Base-by-base conservation (phyloP, 1,284 basidiomycete genomes). In the Fomitopsis betulina region DNA sequence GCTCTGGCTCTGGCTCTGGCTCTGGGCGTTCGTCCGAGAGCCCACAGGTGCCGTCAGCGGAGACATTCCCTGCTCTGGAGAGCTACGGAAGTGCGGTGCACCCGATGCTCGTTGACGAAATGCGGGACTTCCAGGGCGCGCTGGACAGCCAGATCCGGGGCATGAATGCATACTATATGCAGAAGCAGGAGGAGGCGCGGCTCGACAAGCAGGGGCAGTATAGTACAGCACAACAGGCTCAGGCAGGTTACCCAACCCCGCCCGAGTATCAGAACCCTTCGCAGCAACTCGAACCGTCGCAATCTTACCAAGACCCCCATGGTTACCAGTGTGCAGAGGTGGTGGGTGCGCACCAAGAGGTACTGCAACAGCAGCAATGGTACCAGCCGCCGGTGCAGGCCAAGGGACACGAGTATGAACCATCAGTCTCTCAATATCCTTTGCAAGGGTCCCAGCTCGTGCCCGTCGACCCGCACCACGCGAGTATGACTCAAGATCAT, bases 41-140 rank as follows among this genome's bases (percentile, higher is more conserved):
- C 27, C 64, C 69, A 4, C 55, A 59, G 17, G 58, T 58, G 25
- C 45, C 60, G n/a, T 57, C 60, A 19, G 54, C 58, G 10, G 67
- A 67, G 23, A 58, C 57, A 32, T 63, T 66, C 52, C 63, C 66
- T 12, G 62, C 59, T n/a, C 56, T 70, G 25, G 65, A 67, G 53
- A 61, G 63, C 37, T 72, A 71, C 56, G 66, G 66, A 15, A 61
- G 62, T 25, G 60, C 60, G 32, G 80, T 84, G 23, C 86, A 89
- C 66, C 83, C 85, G 4, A 80, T 75, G 57, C 72, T 89, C 51
- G 78, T 85, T 9, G 78, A 81, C 59, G 83, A 88, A 61, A 75
- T 86, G 62, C 74, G 76, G 60, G 71, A 73, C 39, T 87, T 89
- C 64, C 82, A 86, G 9, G 82, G 79, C 0, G 75, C 79, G 52